phyloP scores from a whole-genome alignment of 208 protist species.

The Crithidia fasciculata region DNA sequence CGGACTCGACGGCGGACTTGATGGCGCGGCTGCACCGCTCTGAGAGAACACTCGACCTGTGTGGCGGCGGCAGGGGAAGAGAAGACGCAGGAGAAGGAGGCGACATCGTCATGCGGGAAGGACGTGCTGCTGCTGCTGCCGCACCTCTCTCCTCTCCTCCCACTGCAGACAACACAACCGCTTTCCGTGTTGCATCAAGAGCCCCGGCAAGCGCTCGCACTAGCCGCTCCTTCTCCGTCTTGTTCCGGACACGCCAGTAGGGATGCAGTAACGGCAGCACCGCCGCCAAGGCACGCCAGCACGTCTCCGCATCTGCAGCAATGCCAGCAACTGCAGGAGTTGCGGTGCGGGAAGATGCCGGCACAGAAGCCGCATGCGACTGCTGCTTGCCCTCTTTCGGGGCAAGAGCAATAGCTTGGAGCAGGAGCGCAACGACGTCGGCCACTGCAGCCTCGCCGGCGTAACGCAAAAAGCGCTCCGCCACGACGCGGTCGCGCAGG shows the following conservation, averaged over 20 bases:
- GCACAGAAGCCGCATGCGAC: background rate
- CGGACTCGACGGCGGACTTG: constrained; percentile 48
- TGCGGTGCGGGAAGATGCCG: background rate
- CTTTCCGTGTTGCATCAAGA: constrained; percentile 17
- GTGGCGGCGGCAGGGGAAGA: background rate
- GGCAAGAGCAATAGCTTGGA: constrained; percentile 20
- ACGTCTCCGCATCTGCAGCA: constrained; percentile 10
- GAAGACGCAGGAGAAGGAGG: background rate
- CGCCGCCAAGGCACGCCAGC: constrained; percentile 56
- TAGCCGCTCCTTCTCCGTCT: constrained; percentile 47
- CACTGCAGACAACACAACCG: too few relatives aligned
- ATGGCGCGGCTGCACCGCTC: constrained; percentile 35
- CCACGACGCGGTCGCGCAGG: constrained; percentile 47
- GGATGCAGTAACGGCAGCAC: constrained; percentile 46
- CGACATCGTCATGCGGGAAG: too few relatives aligned
- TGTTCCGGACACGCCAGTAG: constrained; percentile 32
- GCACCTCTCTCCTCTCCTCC: too few relatives aligned
- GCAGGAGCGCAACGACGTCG: constrained; percentile 27
- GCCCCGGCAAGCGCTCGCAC: constrained; percentile 39
- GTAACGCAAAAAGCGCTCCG: constrained; percentile 54
- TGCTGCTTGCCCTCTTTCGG: too few relatives aligned
- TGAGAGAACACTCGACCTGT: background rate
- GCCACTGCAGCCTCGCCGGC: constrained; percentile 29
- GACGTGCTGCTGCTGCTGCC: background rate
- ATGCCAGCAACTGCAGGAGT: background rate